A percentile compares a stretch with the other conserved stretches of the same genome.
phyloP scores from a whole-genome alignment of 257 asterid species.

The Linaria vulgaris region DNA sequence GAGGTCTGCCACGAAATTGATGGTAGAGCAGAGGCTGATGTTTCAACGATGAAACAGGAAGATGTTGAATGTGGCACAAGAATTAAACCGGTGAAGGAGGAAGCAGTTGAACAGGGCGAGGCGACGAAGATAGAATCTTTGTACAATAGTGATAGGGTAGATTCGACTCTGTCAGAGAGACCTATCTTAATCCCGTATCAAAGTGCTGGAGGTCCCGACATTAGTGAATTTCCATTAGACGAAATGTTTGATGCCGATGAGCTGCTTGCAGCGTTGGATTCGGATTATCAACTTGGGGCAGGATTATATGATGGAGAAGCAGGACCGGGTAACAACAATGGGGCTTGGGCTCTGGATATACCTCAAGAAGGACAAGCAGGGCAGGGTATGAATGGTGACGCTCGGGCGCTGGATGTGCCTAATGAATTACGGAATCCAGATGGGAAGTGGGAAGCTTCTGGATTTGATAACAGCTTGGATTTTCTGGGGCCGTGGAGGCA shows the following conservation, averaged over 20 bases:
- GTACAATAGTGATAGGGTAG: neutral
- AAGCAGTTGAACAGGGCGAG: neutral
- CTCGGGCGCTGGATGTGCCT: neutral
- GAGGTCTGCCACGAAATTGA: slow-evolving; percentile 1
- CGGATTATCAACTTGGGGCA: neutral
- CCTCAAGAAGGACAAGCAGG: neutral
- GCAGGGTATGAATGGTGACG: neutral
- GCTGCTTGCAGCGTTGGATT: slow-evolving; percentile 16
- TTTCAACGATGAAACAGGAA: slow-evolving; percentile 19
- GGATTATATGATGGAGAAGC: neutral
- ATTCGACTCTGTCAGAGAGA: neutral
- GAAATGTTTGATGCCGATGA: slow-evolving; percentile 28
- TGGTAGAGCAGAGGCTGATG: neutral
- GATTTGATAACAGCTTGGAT: neutral
- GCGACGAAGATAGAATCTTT: neutral
- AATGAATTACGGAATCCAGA: neutral
- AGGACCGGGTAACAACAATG: neutral
- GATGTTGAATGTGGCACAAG: slow-evolving; percentile 21
- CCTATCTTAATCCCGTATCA: neutral
- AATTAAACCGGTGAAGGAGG: neutral
- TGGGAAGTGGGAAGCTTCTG: neutral
- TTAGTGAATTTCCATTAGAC: neutral
- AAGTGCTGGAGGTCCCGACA: neutral
- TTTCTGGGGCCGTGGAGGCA: slow-evolving; percentile 22
- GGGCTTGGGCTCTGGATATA: neutral